Percentiles rank a stretch among this genome's conserved stretches.
These are phyloP conservation scores for Trypanosoma congolense DNA, from an alignment of 208 protist genomes.

Conservation along the genomic window DNA sequence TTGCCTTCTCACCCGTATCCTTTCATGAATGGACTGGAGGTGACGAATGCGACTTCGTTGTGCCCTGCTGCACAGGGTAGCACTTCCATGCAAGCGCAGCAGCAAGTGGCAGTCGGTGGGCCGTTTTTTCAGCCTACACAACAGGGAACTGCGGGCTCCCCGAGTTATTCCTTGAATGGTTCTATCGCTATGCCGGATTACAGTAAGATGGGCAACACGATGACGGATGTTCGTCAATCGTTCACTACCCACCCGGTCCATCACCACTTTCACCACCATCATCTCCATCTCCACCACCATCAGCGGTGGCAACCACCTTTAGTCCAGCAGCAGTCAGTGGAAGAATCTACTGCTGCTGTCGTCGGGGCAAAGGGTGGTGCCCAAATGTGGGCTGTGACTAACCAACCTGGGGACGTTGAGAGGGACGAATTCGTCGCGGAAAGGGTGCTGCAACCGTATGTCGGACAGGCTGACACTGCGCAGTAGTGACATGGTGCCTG, in stretches of 20 bases:
- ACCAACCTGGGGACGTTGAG: neutral
- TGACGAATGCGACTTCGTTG: slow-evolving; percentile 1
- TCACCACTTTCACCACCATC: neutral
- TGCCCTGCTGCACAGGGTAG: slow-evolving; percentile 6
- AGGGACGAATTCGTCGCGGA: neutral
- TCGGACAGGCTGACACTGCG: no score
- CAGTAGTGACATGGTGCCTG: no score
- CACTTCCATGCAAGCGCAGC: slow-evolving; percentile 5
- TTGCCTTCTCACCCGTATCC: slow-evolving; percentile 17
- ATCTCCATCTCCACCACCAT: slow-evolving; percentile 8
- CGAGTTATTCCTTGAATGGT: slow-evolving; percentile 4
- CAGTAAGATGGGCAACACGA: neutral
- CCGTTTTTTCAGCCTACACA: neutral
- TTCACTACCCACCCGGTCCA: neutral
- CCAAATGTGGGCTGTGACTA: neutral
- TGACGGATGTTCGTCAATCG: neutral
- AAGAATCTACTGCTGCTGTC: slow-evolving; percentile 4
- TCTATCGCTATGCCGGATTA: neutral
- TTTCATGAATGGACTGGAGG: neutral
- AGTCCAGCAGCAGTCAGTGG: neutral
- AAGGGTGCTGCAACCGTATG: no score
- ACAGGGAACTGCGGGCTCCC: neutral
- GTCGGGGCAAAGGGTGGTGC: neutral
- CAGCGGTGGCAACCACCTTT: slow-evolving; percentile 6
- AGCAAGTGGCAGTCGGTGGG: neutral